phyloP scores from a whole-genome alignment of 371 early-diverging fungal genomes.

The Mucor sp. region DNA sequence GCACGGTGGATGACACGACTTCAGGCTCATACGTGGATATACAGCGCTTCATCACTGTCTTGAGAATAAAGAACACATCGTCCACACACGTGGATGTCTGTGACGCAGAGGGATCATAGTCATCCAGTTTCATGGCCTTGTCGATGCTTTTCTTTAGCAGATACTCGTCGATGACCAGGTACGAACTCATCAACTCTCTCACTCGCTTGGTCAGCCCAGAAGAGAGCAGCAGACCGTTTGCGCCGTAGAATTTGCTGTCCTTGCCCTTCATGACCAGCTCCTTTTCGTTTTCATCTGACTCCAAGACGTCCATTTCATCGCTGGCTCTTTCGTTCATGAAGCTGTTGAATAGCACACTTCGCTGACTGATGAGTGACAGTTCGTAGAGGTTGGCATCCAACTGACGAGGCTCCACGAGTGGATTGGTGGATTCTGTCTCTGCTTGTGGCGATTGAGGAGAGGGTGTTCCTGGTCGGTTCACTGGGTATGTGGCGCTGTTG shows the following conservation, averaged over 20 bases:
- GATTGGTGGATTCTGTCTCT: constrained; percentile 26
- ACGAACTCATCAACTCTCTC: constrained; percentile 69
- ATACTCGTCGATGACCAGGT: constrained; percentile 74
- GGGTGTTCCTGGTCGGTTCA: constrained; percentile 13
- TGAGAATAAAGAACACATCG: constrained; percentile 90
- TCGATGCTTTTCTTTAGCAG: constrained; percentile 73
- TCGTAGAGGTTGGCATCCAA: constrained; percentile 76
- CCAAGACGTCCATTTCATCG: constrained; percentile 46
- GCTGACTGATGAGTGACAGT: constrained; percentile 78
- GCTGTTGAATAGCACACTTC: constrained; percentile 73
- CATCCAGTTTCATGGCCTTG: constrained; percentile 67
- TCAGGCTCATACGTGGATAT: constrained; percentile 76
- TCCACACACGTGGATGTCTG: constrained; percentile 85
- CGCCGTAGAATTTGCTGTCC: constrained; percentile 49
- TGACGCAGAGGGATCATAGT: constrained; percentile 62
- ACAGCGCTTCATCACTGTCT: constrained; percentile 72
- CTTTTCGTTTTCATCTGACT: constrained; percentile 33
- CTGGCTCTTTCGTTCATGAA: constrained; percentile 69
- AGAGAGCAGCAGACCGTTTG: constrained; percentile 49
- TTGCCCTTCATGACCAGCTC: constrained; percentile 46
- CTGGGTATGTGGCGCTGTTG: constrained; percentile 17
- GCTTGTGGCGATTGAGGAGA: background rate
- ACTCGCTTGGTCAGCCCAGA: constrained; percentile 65
- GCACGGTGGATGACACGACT: constrained; percentile 64
- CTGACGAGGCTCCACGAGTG: constrained; percentile 74